Conservation (phyloP, 306 rosid genomes). For the Cajanus cajan region DNA sequence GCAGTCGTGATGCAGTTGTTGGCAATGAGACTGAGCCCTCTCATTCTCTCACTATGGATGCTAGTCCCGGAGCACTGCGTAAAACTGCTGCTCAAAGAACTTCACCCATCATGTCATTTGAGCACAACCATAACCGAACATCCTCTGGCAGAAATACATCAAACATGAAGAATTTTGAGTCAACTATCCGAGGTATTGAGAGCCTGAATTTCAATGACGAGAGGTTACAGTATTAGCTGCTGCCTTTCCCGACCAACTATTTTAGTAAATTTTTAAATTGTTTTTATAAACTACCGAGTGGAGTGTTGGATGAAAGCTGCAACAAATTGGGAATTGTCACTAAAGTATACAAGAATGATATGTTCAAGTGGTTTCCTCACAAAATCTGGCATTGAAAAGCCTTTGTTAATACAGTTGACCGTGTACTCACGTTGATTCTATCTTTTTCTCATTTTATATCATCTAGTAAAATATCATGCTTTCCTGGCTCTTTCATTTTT, state of each 20-base stretch:
- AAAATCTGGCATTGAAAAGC: slow-evolving; percentile 38
- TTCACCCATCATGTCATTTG: slow-evolving; percentile 60
- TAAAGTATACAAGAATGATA: slow-evolving; percentile 44
- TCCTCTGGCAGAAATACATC: slow-evolving; percentile 60
- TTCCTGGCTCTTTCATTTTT: not conserved
- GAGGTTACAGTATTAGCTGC: slow-evolving; percentile 76
- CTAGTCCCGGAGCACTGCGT: slow-evolving; percentile 54
- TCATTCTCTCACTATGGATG: slow-evolving; percentile 46
- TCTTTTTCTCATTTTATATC: slow-evolving; percentile 16
- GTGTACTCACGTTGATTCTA: slow-evolving; percentile 34
- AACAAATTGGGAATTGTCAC: slow-evolving; percentile 42
- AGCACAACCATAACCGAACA: slow-evolving; percentile 60
- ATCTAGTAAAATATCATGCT: slow-evolving; percentile 5
- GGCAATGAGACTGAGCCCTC: slow-evolving; percentile 61
- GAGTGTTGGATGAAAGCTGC: slow-evolving; percentile 56
- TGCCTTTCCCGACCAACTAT: slow-evolving; percentile 25
- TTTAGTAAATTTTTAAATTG: slow-evolving; percentile 40
- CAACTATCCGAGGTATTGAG: slow-evolving; percentile 81
- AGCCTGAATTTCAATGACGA: slow-evolving; percentile 78
- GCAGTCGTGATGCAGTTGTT: slow-evolving; percentile 63
- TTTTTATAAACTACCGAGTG: slow-evolving; percentile 37
- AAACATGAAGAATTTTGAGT: slow-evolving; percentile 65
- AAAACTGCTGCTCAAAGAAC: slow-evolving; percentile 65
- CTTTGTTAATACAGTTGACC: slow-evolving; percentile 47
- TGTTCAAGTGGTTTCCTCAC: slow-evolving; percentile 35